A percentile compares a stretch with the other conserved stretches of the same genome.
These are phyloP conservation scores for Agaricus blazei DNA, from an alignment of 768 basidiomycete genomes.

Conservation along the genomic window DNA sequence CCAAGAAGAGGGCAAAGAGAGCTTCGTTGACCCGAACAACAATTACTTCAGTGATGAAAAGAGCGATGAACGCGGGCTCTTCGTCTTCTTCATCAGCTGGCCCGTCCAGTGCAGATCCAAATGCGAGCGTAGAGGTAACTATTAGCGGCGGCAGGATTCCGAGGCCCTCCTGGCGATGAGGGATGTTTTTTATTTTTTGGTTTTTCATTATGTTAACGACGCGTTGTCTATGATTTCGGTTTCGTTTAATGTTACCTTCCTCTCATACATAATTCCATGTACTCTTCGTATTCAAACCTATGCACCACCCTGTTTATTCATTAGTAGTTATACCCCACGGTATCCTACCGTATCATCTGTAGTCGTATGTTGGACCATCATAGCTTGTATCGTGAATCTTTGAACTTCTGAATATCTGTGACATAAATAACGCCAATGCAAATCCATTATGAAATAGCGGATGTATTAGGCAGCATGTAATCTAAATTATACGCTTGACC, in stretches of 20 bases:
- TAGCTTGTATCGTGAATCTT: neutral
- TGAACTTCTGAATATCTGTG: neutral
- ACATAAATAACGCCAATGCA: neutral
- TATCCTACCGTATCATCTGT: conserved; percentile 5
- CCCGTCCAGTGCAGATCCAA: conserved; percentile 36
- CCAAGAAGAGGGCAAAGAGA: conserved; percentile 56
- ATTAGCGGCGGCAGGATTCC: conserved; percentile 30
- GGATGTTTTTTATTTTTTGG: conserved; percentile 10
- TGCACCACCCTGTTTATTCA: neutral
- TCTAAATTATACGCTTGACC: conserved; percentile 81
- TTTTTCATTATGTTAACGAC: conserved; percentile 9
- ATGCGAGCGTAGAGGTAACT: conserved; percentile 45
- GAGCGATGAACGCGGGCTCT: conserved; percentile 16
- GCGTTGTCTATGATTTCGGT: conserved; percentile 13
- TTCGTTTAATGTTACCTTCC: conserved; percentile 3
- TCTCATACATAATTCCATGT: conserved; percentile 9
- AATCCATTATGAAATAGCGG: neutral
- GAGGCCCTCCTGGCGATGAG: conserved; percentile 58
- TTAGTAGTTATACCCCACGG: conserved; percentile 17
- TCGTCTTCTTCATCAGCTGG: conserved; percentile 22
- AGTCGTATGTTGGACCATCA: conserved; percentile 1
- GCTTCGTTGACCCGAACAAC: conserved; percentile 44
- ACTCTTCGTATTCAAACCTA: conserved; percentile 10
- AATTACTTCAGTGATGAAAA: conserved; percentile 24
- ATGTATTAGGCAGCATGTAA: conserved; percentile 15